Percentiles rank a stretch among this genome's conserved stretches.
Conservation (phyloP, 805 yeast genomes). For the Saccharomycopsis olivae region DNA sequence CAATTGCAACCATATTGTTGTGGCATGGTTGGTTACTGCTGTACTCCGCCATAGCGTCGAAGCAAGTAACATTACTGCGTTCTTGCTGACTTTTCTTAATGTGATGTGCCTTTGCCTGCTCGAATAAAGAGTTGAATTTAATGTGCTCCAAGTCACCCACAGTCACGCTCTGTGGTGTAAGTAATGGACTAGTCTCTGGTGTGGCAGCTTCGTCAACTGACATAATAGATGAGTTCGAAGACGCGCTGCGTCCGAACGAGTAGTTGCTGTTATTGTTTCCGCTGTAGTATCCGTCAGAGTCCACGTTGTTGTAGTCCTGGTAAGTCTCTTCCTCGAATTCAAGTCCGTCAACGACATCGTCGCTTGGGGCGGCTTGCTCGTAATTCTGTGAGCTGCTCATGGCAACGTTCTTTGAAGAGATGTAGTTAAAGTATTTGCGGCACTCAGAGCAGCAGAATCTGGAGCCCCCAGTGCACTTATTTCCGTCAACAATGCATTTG, state of each 20-base stretch:
- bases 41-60: no score
- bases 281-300: not conserved
- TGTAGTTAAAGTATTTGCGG: constrained; percentile 12
- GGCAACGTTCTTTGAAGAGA: constrained; percentile 1
- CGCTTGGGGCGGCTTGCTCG: not conserved
- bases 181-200: not conserved
- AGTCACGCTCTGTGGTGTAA: not conserved
- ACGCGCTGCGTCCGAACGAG: not conserved
- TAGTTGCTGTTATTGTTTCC: not conserved
- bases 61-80: no score
- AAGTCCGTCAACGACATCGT: constrained; percentile 12
- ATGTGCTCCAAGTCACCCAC: not conserved
- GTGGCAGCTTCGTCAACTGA: not conserved
- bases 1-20: no score
- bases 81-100: no score
- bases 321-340: constrained; percentile 17
- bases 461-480: constrained; percentile 9
- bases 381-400: not conserved
- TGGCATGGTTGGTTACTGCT: no score
- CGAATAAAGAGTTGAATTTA: not conserved
- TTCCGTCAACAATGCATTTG: constrained; percentile 18
- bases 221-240: no score
- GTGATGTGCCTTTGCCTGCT: no score
- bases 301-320: no score
- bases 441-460: constrained; percentile 18